These are phyloP conservation scores for Neurospora sp. DNA, from an alignment of 495 filamentous ascomycete species.

Conservation along the genomic window DNA sequence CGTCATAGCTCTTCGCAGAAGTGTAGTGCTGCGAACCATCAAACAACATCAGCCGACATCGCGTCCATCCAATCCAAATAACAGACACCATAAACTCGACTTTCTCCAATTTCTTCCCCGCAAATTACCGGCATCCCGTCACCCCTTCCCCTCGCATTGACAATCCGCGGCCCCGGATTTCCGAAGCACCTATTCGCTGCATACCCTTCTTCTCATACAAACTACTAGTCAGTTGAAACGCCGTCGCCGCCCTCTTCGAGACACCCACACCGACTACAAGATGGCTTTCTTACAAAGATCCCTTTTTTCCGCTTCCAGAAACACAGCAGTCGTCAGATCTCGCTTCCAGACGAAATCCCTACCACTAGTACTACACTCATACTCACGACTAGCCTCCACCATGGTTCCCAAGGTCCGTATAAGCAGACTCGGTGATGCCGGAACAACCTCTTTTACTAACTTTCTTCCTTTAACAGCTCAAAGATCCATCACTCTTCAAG, in stretches of 20 bases:
- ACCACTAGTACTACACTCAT: conserved; percentile 12
- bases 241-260: not conserved
- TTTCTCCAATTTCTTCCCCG: not conserved
- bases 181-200: not conserved
- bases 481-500: conserved; percentile 74
- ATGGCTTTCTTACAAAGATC: conserved; percentile 28
- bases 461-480: conserved; percentile 39
- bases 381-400: conserved; percentile 31
- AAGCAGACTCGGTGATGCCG: not conserved
- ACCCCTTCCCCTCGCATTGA: not conserved
- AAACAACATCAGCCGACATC: not conserved
- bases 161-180: not conserved
- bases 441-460: not conserved
- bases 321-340: conserved; percentile 15
- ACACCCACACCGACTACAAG: not conserved
- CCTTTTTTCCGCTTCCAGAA: conserved; percentile 21
- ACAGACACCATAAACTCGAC: not conserved
- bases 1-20: not conserved
- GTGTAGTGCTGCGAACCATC: not conserved
- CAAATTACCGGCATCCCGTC: not conserved
- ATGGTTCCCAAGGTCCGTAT: conserved; percentile 33
- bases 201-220: not conserved
- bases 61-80: not conserved
- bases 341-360: conserved; percentile 28
- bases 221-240: not conserved